Conservation (phyloP, 768 basidiomycete genomes). For the Hortiboletus campestris region DNA sequence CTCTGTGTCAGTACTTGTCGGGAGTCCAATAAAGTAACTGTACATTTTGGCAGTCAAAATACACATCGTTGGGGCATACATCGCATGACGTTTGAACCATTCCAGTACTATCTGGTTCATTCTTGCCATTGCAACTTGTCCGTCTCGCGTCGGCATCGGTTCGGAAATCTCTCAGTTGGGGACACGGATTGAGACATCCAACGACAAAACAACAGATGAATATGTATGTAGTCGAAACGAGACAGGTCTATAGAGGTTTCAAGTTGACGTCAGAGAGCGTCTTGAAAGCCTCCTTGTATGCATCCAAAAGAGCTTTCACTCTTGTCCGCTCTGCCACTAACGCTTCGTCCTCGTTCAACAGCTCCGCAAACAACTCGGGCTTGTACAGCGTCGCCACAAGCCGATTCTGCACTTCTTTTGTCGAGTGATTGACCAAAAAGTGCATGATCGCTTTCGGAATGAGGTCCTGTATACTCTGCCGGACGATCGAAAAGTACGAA, state of each 20-base stretch:
- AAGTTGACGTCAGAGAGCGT: conserved; percentile 80
- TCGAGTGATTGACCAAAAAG: conserved; percentile 93
- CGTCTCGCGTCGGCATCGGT: neutral
- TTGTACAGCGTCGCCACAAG: conserved; percentile 94
- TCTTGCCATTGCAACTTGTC: neutral
- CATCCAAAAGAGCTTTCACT: conserved; percentile 92
- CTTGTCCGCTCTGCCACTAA: conserved; percentile 90
- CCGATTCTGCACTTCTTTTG: conserved; percentile 94
- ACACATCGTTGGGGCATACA: conserved; percentile 9
- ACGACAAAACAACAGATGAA: neutral
- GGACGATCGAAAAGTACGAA: conserved; percentile 94
- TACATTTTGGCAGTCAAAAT: conserved; percentile 13
- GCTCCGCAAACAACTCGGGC: conserved; percentile 85
- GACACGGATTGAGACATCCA: neutral
- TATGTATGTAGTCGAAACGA: neutral
- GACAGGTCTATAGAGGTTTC: conserved; percentile 49
- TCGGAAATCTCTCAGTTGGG: neutral
- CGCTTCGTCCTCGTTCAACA: conserved; percentile 94
- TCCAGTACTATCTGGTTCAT: neutral
- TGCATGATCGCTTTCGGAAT: conserved; percentile 99
- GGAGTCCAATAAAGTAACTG: conserved; percentile 24
- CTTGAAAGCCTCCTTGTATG: conserved; percentile 93
- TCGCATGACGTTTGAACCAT: neutral
- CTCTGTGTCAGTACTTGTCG: conserved; percentile 19
- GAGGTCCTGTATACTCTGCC: conserved; percentile 95